Evolutionary conservation across 176 grass and related monocot genomes (phyloP), one percentile per base, ranked within the genome.

Genomic region (Calamus simplicifolius): DNA sequence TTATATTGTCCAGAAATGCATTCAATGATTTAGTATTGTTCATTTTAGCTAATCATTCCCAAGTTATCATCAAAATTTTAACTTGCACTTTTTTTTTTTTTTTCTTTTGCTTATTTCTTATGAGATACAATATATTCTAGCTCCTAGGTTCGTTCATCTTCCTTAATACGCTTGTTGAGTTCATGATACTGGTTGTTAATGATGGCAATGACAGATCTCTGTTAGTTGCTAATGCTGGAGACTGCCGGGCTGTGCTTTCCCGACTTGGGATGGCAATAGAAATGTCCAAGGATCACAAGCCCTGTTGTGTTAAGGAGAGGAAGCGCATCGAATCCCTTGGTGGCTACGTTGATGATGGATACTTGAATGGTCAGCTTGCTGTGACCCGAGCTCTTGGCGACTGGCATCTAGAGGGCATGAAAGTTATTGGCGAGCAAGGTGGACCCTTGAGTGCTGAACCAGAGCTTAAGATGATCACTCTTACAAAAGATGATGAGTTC

Each of bases 191-290:
- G 10, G 12, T 43, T 43, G 8, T 43, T 43, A 43, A 43, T 43
- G 35, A 43, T 64, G 19, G 18, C 18, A 21, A 52, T n/a, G 78
- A 74, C 81, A 98, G 93, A 26, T 83, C 88, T 54, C 84, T 98
- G 54, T 71, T 98, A 8, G 84, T 92, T 16, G 93, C 93, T 30
- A 98, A 98, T 76, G 93, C 93, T 23, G 93, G 93, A 4, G 93
- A 98, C 25, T 98, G 93, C 15, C 75, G 93, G 28, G 93, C 93
- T 1, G 88, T 98, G 18, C 84, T 98, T 17, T 92, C 93, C 3
- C 81, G 79, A 25, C 68, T 28, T 27, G 93, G 93, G 6, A 25
- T 18, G 0, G 88, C 88, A 10, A 48, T 98, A 29, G 87, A 85
- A 66, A 89, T 98, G 93, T 92, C 93, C 8, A 74, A 75, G 19